These are phyloP conservation scores for Aspergillus nanangensis DNA, from an alignment of 495 filamentous ascomycete genomes.

Conservation along the genomic window DNA sequence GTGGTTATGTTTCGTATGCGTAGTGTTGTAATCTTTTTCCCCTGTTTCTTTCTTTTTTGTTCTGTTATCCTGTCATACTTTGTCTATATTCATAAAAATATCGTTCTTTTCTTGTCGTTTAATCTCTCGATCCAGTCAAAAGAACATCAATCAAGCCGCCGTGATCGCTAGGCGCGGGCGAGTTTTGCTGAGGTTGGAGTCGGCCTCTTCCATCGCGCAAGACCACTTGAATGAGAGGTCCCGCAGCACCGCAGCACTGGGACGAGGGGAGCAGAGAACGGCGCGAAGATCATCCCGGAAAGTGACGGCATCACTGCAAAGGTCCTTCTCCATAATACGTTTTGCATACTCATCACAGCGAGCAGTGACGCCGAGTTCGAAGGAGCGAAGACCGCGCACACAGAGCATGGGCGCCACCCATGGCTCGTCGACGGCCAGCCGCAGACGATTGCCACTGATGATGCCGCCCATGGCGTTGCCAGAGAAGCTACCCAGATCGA, in stretches of 20 bases:
- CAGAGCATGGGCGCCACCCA: conserved; percentile 32
- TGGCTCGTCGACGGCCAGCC: conserved; percentile 20
- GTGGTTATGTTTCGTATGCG: too few species aligned
- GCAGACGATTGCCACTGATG: conserved; percentile 18
- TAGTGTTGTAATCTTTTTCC: too few species aligned
- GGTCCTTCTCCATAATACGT: conserved; percentile 23
- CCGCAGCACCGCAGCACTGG: conserved; percentile 2
- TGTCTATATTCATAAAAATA: neutral
- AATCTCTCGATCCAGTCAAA: neutral
- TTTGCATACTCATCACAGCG: conserved; percentile 29
- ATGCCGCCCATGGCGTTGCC: conserved; percentile 12
- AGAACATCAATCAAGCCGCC: neutral
- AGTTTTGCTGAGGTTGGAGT: neutral
- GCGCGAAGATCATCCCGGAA: conserved; percentile 25
- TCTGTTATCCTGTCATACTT: neutral
- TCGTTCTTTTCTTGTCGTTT: too few species aligned
- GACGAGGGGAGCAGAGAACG: conserved; percentile 20
- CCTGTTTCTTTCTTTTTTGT: neutral
- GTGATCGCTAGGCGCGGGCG: conserved; percentile 16
- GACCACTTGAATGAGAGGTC: conserved; percentile 5
- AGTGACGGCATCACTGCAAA: conserved; percentile 24
- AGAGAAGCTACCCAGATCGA: conserved; percentile 34
- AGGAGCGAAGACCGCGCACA: conserved; percentile 26
- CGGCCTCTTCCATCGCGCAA: conserved; percentile 7
- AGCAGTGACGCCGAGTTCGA: conserved; percentile 38